These are phyloP conservation scores for Pseudogymnoascus sp. DNA, from an alignment of 2,329 filamentous ascomycete genomes.

Conservation along the genomic window DNA sequence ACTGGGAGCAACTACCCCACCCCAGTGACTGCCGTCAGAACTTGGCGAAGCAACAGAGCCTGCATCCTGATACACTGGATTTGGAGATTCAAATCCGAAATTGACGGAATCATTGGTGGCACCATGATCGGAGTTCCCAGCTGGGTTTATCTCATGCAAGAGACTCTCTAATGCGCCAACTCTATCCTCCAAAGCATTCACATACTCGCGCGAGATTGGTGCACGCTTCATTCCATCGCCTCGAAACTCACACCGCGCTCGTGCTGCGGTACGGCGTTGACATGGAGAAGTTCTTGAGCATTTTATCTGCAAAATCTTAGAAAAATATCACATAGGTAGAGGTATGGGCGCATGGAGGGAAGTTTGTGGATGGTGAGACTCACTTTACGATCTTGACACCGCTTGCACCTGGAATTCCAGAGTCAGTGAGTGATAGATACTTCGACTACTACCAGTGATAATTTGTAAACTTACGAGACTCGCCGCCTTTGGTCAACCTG, in stretches of 20 bases:
- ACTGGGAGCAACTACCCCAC: not conserved
- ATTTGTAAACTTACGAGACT: slow-evolving; percentile 2
- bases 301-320: slow-evolving; percentile 12
- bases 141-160: slow-evolving; percentile 11
- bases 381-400: slow-evolving; percentile 17
- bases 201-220: slow-evolving; percentile 15
- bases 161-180: slow-evolving; percentile 12
- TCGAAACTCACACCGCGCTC: slow-evolving; percentile 16
- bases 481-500: not conserved
- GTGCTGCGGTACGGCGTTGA: slow-evolving; percentile 12
- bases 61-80: not conserved
- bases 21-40: not conserved
- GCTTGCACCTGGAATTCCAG: slow-evolving; percentile 12
- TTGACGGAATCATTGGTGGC: not conserved
- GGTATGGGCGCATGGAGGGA: not conserved
- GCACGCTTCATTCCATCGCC: slow-evolving; percentile 15
- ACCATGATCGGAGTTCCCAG: not conserved
- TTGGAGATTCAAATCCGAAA: not conserved
- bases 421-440: not conserved
- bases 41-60: not conserved
- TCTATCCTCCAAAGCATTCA: slow-evolving; percentile 13
- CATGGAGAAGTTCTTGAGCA: slow-evolving; percentile 15
- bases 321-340: not conserved
- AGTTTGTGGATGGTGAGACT: not conserved
- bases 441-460: not conserved